phyloP scores from a whole-genome alignment of 2,329 filamentous ascomycete species.

The Ophiosphaerella korrae region DNA sequence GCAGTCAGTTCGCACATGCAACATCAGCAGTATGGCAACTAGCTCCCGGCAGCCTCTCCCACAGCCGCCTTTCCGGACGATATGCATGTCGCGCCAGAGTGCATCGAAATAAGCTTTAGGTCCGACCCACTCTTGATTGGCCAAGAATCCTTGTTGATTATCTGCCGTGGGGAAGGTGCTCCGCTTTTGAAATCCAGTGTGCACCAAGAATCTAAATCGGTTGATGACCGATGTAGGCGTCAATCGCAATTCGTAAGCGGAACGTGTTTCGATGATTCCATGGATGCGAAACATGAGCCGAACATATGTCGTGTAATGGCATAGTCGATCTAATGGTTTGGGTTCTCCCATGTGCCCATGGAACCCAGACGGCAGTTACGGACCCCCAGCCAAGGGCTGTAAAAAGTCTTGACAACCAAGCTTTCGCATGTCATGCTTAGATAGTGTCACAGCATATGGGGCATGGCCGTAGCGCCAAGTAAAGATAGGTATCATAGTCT shows the following conservation, averaged over 20 bases:
- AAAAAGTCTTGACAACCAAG: background rate
- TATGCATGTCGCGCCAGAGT: slow-evolving; percentile 18
- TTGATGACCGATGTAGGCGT: slow-evolving; percentile 10
- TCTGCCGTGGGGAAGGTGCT: slow-evolving; percentile 21
- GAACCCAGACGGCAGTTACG: background rate
- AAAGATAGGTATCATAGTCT: background rate
- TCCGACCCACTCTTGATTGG: slow-evolving; percentile 25
- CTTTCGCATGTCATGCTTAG: too few species aligned
- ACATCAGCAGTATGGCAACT: slow-evolving; percentile 11
- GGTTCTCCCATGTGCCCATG: background rate
- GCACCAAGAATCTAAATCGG: slow-evolving; percentile 4
- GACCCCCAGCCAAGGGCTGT: background rate
- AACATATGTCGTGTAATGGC: too few species aligned
- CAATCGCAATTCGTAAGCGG: background rate
- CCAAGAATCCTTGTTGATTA: slow-evolving; percentile 32
- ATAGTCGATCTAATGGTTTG: background rate
- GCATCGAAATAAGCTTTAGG: slow-evolving; percentile 31
- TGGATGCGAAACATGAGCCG: too few species aligned
- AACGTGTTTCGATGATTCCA: too few species aligned
- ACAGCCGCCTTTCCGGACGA: slow-evolving; percentile 1
- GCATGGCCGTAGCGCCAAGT: background rate
- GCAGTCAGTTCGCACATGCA: slow-evolving; percentile 12
- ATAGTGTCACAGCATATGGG: too few species aligned
- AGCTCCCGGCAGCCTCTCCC: slow-evolving; percentile 33
- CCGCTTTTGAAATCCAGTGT: slow-evolving; percentile 10